Evolutionary conservation across 129 eudicot genomes (phyloP).

Genomic region (Cynara cardunculus): DNA sequence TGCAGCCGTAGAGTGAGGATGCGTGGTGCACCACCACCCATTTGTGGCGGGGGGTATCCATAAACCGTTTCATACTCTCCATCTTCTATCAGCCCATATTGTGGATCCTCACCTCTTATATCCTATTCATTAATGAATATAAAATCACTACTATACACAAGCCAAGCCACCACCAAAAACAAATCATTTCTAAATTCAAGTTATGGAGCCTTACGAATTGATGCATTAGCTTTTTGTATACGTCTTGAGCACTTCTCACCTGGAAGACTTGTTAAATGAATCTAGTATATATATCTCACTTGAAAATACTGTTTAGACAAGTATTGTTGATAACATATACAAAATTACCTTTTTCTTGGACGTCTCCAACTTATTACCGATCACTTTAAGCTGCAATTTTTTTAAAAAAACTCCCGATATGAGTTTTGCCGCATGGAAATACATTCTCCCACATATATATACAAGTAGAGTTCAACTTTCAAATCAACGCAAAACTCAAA

Average conservation of each 20-base stretch:
- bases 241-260: constrained; percentile 66
- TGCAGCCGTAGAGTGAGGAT: constrained; percentile 48
- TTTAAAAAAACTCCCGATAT: neutral
- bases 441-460: neutral
- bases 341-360: constrained; percentile 65
- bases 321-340: neutral
- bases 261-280: constrained; percentile 17
- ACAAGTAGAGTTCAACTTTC: neutral
- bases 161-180: neutral
- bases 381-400: constrained; percentile 47
- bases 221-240: constrained; percentile 55
- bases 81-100: constrained; percentile 67
- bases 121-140: constrained; percentile 41
- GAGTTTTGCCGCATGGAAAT: neutral
- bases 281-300: neutral
- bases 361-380: constrained; percentile 51
- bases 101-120: constrained; percentile 78
- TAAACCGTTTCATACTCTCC: constrained; percentile 55
- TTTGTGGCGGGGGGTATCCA: constrained; percentile 43
- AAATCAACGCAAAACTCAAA: neutral
- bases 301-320: neutral
- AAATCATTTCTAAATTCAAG: neutral
- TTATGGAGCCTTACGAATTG: constrained; percentile 50
- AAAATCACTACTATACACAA: neutral
- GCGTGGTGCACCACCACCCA: constrained; percentile 34